Evolutionary conservation across 2,329 filamentous ascomycete genomes (phyloP).

Genomic region (Fusarium phyllophilum): DNA sequence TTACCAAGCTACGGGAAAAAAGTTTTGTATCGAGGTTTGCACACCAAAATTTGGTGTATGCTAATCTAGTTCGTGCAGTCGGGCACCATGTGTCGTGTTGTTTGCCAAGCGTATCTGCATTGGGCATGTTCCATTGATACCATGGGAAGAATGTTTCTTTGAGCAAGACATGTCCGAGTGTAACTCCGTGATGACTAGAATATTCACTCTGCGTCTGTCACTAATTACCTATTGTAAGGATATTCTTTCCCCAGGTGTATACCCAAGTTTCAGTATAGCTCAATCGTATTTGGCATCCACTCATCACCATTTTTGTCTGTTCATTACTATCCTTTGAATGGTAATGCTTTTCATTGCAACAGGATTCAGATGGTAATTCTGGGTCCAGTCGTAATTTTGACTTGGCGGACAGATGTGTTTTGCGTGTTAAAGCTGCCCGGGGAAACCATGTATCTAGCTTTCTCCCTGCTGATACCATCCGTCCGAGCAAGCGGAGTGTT

Average conservation of each 20-base stretch:
- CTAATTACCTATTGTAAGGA: neutral
- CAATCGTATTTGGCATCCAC: neutral
- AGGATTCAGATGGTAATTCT: neutral
- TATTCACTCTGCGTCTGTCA: neutral
- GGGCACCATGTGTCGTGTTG: neutral
- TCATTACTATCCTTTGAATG: neutral
- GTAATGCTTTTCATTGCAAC: fast-evolving
- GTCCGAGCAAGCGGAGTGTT: neutral
- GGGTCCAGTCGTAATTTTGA: neutral
- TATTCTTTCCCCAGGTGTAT: neutral
- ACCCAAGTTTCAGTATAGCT: neutral
- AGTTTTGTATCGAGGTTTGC: neutral
- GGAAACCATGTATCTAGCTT: neutral
- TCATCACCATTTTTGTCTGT: neutral
- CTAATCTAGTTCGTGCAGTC: neutral
- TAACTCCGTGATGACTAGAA: neutral
- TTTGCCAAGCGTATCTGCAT: neutral
- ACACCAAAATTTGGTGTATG: neutral
- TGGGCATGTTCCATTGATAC: neutral
- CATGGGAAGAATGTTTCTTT: neutral
- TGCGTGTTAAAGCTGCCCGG: neutral
- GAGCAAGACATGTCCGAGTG: neutral
- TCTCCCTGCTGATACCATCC: neutral
- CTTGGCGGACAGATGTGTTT: neutral
- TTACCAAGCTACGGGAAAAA: neutral